Conservation (phyloP, 441 rosid genomes). For the Viola pubescens region DNA sequence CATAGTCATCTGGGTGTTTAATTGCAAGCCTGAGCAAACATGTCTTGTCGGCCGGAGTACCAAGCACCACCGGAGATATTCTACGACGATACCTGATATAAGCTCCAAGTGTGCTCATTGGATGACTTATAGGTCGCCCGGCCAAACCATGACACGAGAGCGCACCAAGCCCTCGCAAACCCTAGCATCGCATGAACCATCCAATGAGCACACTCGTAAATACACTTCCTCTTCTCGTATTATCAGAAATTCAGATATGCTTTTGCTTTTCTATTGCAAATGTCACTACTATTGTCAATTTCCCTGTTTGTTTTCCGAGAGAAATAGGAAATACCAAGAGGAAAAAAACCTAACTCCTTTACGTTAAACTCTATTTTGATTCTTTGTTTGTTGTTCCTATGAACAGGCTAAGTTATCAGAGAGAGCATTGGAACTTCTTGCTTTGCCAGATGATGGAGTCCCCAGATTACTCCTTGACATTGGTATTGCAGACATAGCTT, state of each 20-base stretch:
- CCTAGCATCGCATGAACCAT: too few relatives aligned
- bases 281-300: not conserved
- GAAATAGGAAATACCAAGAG: not conserved
- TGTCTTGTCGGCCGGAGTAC: conserved; percentile 70
- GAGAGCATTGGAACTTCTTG: conserved; percentile 92
- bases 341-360: not conserved
- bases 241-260: conserved; percentile 68
- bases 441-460: conserved; percentile 68
- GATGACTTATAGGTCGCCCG: too few relatives aligned
- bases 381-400: not conserved
- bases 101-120: too few relatives aligned
- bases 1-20: too few relatives aligned
- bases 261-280: not conserved
- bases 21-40: too few relatives aligned
- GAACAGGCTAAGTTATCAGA: conserved; percentile 56
- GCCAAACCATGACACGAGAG: too few relatives aligned
- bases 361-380: not conserved
- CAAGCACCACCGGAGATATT: conserved; percentile 95
- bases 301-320: not conserved
- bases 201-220: too few relatives aligned
- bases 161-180: too few relatives aligned
- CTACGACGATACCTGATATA: conserved; percentile 64
- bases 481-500: conserved; percentile 28
- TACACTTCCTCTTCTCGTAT: conserved; percentile 94
- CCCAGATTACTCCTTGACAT: conserved; percentile 83